phyloP scores from a whole-genome alignment of 2,329 filamentous ascomycete species.

The Annulohypoxylon truncatum region DNA sequence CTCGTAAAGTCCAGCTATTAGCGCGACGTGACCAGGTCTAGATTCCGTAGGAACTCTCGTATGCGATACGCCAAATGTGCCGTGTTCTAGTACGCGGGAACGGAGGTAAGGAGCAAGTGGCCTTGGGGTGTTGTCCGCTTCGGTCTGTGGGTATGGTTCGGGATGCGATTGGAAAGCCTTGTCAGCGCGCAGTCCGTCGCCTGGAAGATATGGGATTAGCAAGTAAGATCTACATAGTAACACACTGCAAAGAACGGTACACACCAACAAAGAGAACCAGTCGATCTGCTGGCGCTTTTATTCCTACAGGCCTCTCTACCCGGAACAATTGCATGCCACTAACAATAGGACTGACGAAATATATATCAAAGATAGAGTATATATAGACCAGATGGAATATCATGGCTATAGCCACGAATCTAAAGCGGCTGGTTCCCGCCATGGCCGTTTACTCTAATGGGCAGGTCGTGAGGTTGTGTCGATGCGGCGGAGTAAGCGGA shows the following conservation, averaged over 20 bases:
- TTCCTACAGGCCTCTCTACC: slow-evolving; percentile 69
- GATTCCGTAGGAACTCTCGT: slow-evolving; percentile 98
- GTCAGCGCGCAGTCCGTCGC: slow-evolving; percentile 94
- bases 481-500: slow-evolving; percentile 26
- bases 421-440: slow-evolving; percentile 72
- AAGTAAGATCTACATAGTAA: neutral
- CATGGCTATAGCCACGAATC: slow-evolving; percentile 88
- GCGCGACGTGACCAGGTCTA: slow-evolving; percentile 92
- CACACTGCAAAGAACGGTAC: slow-evolving; percentile 39
- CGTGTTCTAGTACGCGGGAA: slow-evolving; percentile 86
- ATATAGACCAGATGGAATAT: slow-evolving; percentile 95
- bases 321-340: slow-evolving; percentile 89
- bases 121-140: slow-evolving; percentile 75
- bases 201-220: slow-evolving; percentile 54
- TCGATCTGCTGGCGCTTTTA: slow-evolving; percentile 84
- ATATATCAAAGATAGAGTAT: slow-evolving; percentile 97
- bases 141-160: slow-evolving; percentile 79
- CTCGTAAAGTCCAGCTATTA: slow-evolving; percentile 96
- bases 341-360: slow-evolving; percentile 97
- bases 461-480: slow-evolving; percentile 24
- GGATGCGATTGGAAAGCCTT: slow-evolving; percentile 96
- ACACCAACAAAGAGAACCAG: slow-evolving; percentile 92
- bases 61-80: slow-evolving; percentile 97
- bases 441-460: slow-evolving; percentile 53
- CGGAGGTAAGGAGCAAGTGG: slow-evolving; percentile 92